Conservation (phyloP, 1,284 basidiomycete species). For the Moesziomyces antarcticus region DNA sequence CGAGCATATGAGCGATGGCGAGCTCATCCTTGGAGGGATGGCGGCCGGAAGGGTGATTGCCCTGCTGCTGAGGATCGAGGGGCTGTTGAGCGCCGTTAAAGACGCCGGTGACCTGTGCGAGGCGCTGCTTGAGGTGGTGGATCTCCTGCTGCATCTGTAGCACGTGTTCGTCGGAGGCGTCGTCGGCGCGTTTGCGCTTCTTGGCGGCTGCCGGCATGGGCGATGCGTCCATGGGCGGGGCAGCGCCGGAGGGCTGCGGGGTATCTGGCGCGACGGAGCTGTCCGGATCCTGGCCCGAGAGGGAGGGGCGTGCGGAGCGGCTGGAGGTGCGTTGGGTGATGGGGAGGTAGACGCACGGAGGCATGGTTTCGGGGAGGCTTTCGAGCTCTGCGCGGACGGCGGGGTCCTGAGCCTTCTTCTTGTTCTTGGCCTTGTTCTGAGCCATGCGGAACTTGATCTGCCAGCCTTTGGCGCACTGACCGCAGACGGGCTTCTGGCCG, state of each 20-base stretch:
- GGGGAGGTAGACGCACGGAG: constrained; percentile 49
- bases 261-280: constrained; percentile 24
- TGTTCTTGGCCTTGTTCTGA: constrained; percentile 52
- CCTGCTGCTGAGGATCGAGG: constrained; percentile 24
- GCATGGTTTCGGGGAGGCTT: constrained; percentile 48
- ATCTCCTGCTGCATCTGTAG: constrained; percentile 44
- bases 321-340: constrained; percentile 40
- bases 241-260: constrained; percentile 10
- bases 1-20: constrained; percentile 57
- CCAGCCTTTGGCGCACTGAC: constrained; percentile 59
- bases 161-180: constrained; percentile 31
- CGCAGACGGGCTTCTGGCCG: constrained; percentile 56
- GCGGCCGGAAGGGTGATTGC: constrained; percentile 18
- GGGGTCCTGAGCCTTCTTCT: constrained; percentile 43
- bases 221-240: constrained; percentile 34
- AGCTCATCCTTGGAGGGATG: constrained; percentile 57
- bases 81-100: constrained; percentile 26
- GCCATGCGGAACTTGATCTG: constrained; percentile 54
- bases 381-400: constrained; percentile 42
- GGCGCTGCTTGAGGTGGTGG: constrained; percentile 41
- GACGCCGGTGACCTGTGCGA: constrained; percentile 45
- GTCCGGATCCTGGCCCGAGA: constrained; percentile 25
- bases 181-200: constrained; percentile 49
- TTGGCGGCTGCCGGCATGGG: constrained; percentile 35
- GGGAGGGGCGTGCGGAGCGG: constrained; percentile 31